Percentiles rank a stretch among this genome's conserved stretches.
Conservation (phyloP, 345 rosid genomes). For the Viola odorata region DNA sequence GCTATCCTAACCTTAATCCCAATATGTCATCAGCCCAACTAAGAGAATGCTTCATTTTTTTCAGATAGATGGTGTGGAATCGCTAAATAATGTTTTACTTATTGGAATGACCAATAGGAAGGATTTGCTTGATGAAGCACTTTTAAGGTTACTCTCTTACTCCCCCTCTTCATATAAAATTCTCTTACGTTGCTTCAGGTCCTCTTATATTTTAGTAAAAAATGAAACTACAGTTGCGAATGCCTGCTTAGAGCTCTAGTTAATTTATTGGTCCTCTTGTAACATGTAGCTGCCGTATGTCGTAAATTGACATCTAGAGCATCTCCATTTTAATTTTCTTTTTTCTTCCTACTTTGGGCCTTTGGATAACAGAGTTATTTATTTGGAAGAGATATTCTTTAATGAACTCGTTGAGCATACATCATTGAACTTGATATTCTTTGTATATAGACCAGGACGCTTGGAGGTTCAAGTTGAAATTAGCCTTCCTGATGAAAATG, state of each 20-base stretch:
- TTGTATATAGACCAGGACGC: constrained; percentile 78
- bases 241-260: neutral
- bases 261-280: neutral
- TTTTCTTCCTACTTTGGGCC: neutral
- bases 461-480: constrained; percentile 99
- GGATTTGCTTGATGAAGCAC: constrained; percentile 99
- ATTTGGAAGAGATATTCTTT: neutral
- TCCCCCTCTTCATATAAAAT: neutral
- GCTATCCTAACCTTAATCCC: neutral
- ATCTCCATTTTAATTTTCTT: neutral
- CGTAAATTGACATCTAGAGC: too few relatives aligned
- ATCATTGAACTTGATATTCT: neutral
- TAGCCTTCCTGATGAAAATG: constrained; percentile 98
- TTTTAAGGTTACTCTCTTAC: constrained; percentile 57
- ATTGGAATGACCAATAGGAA: constrained; percentile 99
- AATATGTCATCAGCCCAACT: constrained; percentile 8
- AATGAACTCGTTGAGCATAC: neutral
- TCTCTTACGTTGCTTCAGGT: constrained; percentile 1
- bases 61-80: constrained; percentile 99
- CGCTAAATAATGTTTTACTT: constrained; percentile 93
- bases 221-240: neutral
- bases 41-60: constrained; percentile 21
- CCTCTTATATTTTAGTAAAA: neutral
- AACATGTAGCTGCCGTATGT: neutral
- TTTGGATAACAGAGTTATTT: neutral